These are phyloP conservation scores for Imleria badia DNA, from an alignment of 768 basidiomycete genomes.

Conservation along the genomic window DNA sequence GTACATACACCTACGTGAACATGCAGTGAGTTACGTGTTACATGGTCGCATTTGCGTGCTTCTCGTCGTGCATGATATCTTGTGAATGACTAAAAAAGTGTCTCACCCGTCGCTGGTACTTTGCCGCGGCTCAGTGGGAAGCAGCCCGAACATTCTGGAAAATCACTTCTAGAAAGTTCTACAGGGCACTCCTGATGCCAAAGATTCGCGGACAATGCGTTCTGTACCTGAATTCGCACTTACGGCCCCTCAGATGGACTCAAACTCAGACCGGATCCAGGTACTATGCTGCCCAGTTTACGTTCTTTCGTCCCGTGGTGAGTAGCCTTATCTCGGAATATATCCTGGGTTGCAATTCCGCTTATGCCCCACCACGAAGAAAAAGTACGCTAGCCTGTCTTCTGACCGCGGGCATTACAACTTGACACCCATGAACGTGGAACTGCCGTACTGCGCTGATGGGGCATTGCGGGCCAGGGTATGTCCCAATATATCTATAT, in stretches of 20 bases:
- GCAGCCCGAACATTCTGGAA: background rate
- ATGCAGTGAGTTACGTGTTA: too few species aligned
- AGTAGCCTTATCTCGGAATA: background rate
- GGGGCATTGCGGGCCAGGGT: background rate
- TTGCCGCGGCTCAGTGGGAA: background rate
- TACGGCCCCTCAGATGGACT: background rate
- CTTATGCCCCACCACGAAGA: constrained; percentile 7
- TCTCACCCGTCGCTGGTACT: too few species aligned
- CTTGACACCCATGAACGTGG: background rate
- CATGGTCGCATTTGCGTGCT: too few species aligned
- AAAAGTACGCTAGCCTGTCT: background rate
- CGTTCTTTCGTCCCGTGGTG: background rate
- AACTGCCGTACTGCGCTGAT: background rate
- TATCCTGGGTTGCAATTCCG: background rate
- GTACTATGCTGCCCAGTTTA: background rate
- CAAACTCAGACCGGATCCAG: background rate
- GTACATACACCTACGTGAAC: too few species aligned
- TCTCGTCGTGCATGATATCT: too few species aligned
- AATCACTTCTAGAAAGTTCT: background rate
- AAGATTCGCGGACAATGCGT: too few species aligned
- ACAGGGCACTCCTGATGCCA: too few species aligned
- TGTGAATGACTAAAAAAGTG: too few species aligned
- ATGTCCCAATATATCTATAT: background rate
- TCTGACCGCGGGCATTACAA: constrained; percentile 4
- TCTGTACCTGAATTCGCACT: background rate